These are phyloP conservation scores for Leccinum subtestaceum DNA, from an alignment of 768 basidiomycete species.

Conservation along the genomic window DNA sequence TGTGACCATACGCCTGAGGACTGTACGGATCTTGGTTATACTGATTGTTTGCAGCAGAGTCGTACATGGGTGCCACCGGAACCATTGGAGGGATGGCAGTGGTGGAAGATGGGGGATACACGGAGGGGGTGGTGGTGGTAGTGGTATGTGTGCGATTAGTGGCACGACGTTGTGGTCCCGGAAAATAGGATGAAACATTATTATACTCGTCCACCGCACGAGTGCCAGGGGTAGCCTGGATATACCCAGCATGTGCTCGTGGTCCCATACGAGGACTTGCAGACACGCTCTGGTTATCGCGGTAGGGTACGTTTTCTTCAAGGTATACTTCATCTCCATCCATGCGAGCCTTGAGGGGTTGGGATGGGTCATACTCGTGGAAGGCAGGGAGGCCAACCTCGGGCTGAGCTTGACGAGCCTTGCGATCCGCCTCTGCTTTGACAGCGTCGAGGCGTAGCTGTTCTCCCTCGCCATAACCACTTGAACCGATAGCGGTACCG, in stretches of 20 bases:
- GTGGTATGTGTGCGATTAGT: slow-evolving; percentile 40
- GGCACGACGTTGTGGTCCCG: slow-evolving; percentile 39
- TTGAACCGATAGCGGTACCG: slow-evolving; percentile 24
- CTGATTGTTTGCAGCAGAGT: slow-evolving; percentile 18
- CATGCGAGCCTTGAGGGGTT: slow-evolving; percentile 61
- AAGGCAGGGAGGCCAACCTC: slow-evolving; percentile 77
- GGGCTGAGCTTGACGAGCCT: slow-evolving; percentile 55
- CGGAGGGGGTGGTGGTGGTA: slow-evolving; percentile 39
- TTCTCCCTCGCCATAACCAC: slow-evolving; percentile 45
- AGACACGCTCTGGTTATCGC: slow-evolving; percentile 29
- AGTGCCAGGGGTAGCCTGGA: slow-evolving; percentile 59
- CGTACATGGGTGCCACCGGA: slow-evolving; percentile 16
- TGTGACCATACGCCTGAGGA: slow-evolving; percentile 49
- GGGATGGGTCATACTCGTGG: slow-evolving; percentile 55
- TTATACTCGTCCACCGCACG: slow-evolving; percentile 80
- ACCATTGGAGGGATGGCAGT: slow-evolving; percentile 19
- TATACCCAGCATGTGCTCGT: slow-evolving; percentile 53
- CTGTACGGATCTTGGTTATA: slow-evolving; percentile 30
- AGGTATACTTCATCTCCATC: slow-evolving; percentile 56
- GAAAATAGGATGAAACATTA: slow-evolving; percentile 44
- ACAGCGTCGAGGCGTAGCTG: slow-evolving; percentile 79
- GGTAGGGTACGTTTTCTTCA: slow-evolving; percentile 45
- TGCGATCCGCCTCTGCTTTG: slow-evolving; percentile 83
- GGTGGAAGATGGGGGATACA: slow-evolving; percentile 32
- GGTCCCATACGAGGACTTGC: slow-evolving; percentile 25